These are phyloP conservation scores for Aspergillus glaucus DNA, from an alignment of 2,329 filamentous ascomycete species.

Conservation along the genomic window DNA sequence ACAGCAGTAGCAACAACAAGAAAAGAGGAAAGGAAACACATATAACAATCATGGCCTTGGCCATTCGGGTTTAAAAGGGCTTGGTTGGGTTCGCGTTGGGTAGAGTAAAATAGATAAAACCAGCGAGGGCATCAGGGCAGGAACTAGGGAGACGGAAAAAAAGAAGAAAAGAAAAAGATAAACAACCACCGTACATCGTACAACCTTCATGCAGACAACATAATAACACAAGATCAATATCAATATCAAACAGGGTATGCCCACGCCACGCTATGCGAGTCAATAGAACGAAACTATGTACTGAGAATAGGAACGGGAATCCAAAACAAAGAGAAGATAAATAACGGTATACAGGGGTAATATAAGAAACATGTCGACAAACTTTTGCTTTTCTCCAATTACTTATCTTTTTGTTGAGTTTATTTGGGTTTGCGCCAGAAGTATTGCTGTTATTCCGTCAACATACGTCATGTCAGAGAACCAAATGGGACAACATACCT, in stretches of 20 bases:
- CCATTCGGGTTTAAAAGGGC: neutral
- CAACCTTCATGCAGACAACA: conserved; percentile 15
- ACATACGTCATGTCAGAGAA: conserved; percentile 5
- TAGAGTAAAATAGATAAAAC: neutral
- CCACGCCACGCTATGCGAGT: conserved; percentile 40
- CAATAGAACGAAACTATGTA: conserved; percentile 28
- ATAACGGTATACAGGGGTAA: conserved; percentile 3
- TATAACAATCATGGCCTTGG: neutral
- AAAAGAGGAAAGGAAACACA: neutral
- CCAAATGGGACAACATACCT: conserved; percentile 55
- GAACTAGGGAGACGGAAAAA: conserved; percentile 6
- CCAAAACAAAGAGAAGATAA: conserved; percentile 3
- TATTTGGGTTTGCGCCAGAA: conserved; percentile 62
- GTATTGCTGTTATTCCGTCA: conserved; percentile 53
- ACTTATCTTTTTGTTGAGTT: conserved; percentile 4
- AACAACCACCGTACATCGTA: conserved; percentile 9
- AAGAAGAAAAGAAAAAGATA: conserved; percentile 6
- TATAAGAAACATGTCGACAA: neutral
- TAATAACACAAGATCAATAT: conserved; percentile 4
- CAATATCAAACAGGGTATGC: conserved; percentile 30
- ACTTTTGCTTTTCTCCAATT: neutral
- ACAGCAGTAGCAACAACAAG: neutral
- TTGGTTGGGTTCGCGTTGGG: neutral
- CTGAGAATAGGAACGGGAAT: conserved; percentile 18
- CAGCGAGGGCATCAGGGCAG: neutral